Evolutionary conservation across 768 basidiomycete species (phyloP), one percentile per base, ranked within the genome.

Genomic region (Plicaturopsis crispa): DNA sequence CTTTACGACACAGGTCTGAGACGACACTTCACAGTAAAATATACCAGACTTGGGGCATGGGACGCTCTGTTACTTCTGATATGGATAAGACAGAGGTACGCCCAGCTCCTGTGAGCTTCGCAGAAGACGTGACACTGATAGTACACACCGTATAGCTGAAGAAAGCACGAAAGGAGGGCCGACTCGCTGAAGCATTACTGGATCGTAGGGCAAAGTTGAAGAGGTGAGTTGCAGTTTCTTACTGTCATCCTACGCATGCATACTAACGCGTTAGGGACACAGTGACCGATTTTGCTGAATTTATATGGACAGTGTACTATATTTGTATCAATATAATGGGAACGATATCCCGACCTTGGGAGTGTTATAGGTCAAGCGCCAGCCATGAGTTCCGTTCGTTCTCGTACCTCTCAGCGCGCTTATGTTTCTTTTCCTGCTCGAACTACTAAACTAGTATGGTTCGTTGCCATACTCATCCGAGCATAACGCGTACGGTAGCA

Each of bases 11-110:
- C 23, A 8, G 36, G 33, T 31, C 24, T 40, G 24, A 23, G 17
- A 40, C n/a, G n/a, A n/a, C n/a, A n/a, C n/a, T 39, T 36, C 39
- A 24, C 50, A 91, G 86, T 54, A 76, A 69, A 36, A 51, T 80
- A 31, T 80, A 77, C 56, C 90, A 93, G 50, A 71, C 88, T 0
- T 90, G 91, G 85, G 89, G 89, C 17, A 83, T 84, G 16, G 83
- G 86, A 3, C 68, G 80, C 23, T 75, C 75, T 13, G 65, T 93
- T 5, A 70, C 80, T 16, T 87, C 88, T 1, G 52, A 47, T 1
- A 73, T 70, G 0, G 90, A 91, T 49, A 83, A 78, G 62, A 76
- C 73, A 57, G 84, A 81, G 65, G 87, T 83, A 43, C 11, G 72
- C 48, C 7, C 28, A 11, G 31, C 20, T 38, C 31, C 41, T 17